Conservation (phyloP, 805 yeast species). For the Monosporozyma aquatica region DNA sequence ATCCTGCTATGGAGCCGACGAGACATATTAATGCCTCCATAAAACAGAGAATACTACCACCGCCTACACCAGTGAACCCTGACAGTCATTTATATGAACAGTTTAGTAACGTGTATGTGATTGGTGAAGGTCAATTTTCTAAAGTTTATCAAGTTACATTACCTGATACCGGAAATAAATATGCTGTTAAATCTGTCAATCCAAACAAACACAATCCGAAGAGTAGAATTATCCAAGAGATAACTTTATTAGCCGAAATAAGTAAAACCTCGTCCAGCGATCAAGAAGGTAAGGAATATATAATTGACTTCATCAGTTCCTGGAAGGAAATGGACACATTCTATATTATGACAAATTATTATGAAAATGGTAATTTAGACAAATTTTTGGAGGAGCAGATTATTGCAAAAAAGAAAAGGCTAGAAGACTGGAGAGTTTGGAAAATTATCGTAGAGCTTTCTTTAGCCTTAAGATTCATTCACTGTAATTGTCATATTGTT, state of each 20-base stretch:
- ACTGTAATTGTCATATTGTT: conserved; percentile 57
- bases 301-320: conserved; percentile 69
- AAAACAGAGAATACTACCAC: background rate
- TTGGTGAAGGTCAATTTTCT: conserved; percentile 88
- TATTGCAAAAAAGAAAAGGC: conserved; percentile 41
- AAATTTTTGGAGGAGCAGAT: conserved; percentile 73
- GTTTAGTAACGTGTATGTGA: conserved; percentile 52
- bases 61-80: conserved; percentile 13
- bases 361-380: conserved; percentile 88
- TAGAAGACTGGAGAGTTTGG: conserved; percentile 98
- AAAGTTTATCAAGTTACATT: conserved; percentile 74
- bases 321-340: conserved; percentile 74
- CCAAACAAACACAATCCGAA: conserved; percentile 30
- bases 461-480: conserved; percentile 73
- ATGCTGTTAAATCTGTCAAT: conserved; percentile 84
- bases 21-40: conserved; percentile 21
- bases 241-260: conserved; percentile 23
- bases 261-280: conserved; percentile 36
- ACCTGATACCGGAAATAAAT: conserved; percentile 44
- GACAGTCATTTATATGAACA: conserved; percentile 37
- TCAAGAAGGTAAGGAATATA: conserved; percentile 57
- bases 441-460: conserved; percentile 80
- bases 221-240: conserved; percentile 25
- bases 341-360: conserved; percentile 89
- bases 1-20: no score